Percentiles rank a stretch among this genome's conserved stretches.
Evolutionary conservation across 2,329 filamentous ascomycete species (phyloP).

Genomic region (Colletotrichum sp.): DNA sequence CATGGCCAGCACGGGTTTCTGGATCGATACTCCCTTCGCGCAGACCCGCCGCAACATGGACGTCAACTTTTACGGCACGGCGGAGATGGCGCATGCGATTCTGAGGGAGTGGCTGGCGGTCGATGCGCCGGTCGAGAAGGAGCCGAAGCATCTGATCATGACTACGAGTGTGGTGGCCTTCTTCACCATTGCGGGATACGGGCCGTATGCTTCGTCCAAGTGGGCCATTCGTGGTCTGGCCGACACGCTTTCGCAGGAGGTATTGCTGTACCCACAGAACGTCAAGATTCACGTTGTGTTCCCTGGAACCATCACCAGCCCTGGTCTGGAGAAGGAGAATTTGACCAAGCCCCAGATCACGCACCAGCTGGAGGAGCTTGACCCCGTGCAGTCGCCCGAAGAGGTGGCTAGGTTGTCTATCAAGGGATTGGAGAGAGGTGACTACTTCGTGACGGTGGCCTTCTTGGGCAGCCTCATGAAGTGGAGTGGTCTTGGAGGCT

Average conservation of each 20-base stretch:
- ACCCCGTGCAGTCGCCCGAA: slow-evolving; percentile 79
- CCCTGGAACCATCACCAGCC: slow-evolving; percentile 81
- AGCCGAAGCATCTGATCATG: slow-evolving; percentile 82
- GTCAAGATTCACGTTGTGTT: slow-evolving; percentile 83
- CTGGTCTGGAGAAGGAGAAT: slow-evolving; percentile 79
- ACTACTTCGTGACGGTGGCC: slow-evolving; percentile 80
- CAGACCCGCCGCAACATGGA: slow-evolving; percentile 83
- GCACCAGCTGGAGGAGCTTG: slow-evolving; percentile 78
- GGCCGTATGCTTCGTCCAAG: slow-evolving; percentile 83
- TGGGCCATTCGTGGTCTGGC: slow-evolving; percentile 82
- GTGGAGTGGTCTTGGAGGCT: slow-evolving; percentile 60
- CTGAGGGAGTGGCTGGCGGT: slow-evolving; percentile 75
- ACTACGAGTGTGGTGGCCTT: slow-evolving; percentile 81
- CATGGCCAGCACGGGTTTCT: slow-evolving; percentile 74
- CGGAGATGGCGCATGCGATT: slow-evolving; percentile 84
- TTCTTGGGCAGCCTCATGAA: slow-evolving; percentile 77
- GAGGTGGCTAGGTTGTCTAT: slow-evolving; percentile 76
- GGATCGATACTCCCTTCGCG: slow-evolving; percentile 73
- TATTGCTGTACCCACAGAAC: slow-evolving; percentile 83
- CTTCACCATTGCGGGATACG: slow-evolving; percentile 81
- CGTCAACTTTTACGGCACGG: slow-evolving; percentile 86
- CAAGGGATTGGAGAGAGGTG: slow-evolving; percentile 76
- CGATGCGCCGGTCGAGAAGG: slow-evolving; percentile 44
- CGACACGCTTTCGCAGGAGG: slow-evolving; percentile 83
- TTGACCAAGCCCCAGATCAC: slow-evolving; percentile 81